phyloP scores from a whole-genome alignment of 495 filamentous ascomycete species.

The Penicillium maclennaniae region DNA sequence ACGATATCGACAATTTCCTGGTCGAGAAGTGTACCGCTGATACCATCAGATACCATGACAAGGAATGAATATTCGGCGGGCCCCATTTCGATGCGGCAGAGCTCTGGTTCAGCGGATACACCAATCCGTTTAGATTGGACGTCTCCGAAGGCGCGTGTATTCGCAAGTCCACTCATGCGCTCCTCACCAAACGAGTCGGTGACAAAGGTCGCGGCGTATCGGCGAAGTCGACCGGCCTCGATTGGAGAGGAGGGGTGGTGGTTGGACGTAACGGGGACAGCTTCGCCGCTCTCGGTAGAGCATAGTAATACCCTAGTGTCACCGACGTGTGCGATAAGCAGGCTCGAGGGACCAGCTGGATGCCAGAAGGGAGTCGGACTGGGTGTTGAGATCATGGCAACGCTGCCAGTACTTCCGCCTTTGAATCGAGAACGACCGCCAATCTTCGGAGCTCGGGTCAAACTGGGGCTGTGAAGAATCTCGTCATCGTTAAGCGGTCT shows the following conservation, averaged over 20 bases:
- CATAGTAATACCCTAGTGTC: constrained; percentile 89
- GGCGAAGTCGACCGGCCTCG: constrained; percentile 77
- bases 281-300: constrained; percentile 69
- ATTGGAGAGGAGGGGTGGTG: constrained; percentile 86
- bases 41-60: constrained; percentile 82
- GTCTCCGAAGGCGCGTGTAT: constrained; percentile 91
- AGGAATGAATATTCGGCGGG: constrained; percentile 85
- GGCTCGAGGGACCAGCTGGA: constrained; percentile 72
- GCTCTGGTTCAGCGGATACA: constrained; percentile 89
- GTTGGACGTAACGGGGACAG: constrained; percentile 76
- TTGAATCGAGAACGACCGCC: constrained; percentile 74
- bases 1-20: constrained; percentile 95
- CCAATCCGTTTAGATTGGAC: constrained; percentile 86
- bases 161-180: constrained; percentile 87
- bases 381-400: constrained; percentile 87
- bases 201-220: constrained; percentile 80
- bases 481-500: constrained; percentile 75
- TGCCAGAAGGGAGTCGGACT: constrained; percentile 94
- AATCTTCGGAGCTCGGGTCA: constrained; percentile 53
- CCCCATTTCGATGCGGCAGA: constrained; percentile 65
- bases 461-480: constrained; percentile 63
- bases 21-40: constrained; percentile 76
- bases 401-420: constrained; percentile 85
- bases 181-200: constrained; percentile 98
- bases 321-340: constrained; percentile 87